Percentiles rank a stretch among this genome's conserved stretches.
phyloP scores from a whole-genome alignment of 306 rosid genomes.

The Acacia melanoxylon region DNA sequence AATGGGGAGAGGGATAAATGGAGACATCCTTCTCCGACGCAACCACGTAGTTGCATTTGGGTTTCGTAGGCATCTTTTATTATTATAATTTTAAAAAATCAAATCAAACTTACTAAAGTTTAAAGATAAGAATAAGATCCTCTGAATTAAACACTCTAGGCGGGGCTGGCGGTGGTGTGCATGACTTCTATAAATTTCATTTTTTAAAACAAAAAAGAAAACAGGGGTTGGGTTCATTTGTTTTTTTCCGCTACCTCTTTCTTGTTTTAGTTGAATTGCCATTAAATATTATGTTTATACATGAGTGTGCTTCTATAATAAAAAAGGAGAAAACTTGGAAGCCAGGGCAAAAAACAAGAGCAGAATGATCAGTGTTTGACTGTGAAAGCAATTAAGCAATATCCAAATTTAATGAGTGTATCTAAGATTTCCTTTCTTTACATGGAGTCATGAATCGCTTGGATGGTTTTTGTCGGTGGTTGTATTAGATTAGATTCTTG shows the following conservation, averaged over 20 bases:
- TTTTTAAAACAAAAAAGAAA: no score
- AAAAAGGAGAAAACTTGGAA: background rate
- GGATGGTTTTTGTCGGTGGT: slow-evolving; percentile 31
- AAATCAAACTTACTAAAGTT: background rate
- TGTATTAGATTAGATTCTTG: slow-evolving; percentile 30
- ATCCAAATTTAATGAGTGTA: background rate
- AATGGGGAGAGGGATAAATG: no score
- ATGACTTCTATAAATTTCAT: background rate
- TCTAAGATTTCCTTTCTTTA: background rate
- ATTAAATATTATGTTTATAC: background rate
- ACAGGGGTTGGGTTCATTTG: background rate
- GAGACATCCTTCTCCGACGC: background rate
- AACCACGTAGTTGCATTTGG: slow-evolving; percentile 4
- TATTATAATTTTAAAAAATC: background rate
- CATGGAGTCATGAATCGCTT: background rate
- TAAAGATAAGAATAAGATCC: background rate
- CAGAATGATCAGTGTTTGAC: background rate
- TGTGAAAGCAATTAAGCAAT: background rate
- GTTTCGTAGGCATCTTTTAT: background rate
- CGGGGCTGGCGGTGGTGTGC: background rate
- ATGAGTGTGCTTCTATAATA: background rate
- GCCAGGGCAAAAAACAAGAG: background rate
- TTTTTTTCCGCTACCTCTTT: background rate
- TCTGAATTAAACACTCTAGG: background rate
- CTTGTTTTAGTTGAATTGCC: background rate